Conservation (phyloP, 2,329 filamentous ascomycete species). For the Alternaria atra region DNA sequence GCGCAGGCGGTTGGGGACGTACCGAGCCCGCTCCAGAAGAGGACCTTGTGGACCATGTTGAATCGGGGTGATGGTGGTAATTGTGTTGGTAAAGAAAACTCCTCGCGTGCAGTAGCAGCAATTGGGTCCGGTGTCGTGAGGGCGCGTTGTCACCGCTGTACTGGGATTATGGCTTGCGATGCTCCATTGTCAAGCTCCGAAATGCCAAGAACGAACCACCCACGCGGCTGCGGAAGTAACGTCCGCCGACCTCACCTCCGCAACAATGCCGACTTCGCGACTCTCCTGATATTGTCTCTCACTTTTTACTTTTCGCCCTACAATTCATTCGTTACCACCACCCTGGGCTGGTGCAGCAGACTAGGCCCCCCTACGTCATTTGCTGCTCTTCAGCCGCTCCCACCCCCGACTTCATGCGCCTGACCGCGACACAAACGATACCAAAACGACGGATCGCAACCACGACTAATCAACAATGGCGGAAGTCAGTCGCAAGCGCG, state of each 20-base stretch:
- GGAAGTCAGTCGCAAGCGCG: constrained; percentile 43
- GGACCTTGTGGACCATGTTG: constrained; percentile 66
- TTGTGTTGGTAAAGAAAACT: constrained; percentile 12
- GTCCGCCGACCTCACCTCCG: constrained; percentile 19
- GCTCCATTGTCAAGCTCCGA: constrained; percentile 23
- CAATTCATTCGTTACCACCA: constrained; percentile 9
- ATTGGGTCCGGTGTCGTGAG: constrained; percentile 28
- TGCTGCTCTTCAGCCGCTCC: constrained; percentile 3
- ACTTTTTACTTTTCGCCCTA: constrained; percentile 6
- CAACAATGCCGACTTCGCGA: constrained; percentile 7
- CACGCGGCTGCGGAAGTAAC: constrained; percentile 29
- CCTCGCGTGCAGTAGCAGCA: constrained; percentile 24
- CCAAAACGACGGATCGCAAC: constrained; percentile 7
- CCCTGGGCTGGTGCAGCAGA: constrained; percentile 1
- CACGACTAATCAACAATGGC: constrained; percentile 37
- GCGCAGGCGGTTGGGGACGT: constrained; percentile 52
- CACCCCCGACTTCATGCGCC: constrained; percentile 10
- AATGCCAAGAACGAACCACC: constrained; percentile 24
- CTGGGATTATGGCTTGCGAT: constrained; percentile 29
- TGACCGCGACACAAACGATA: not conserved
- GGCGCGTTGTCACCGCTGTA: constrained; percentile 34
- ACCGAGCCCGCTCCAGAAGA: constrained; percentile 95
- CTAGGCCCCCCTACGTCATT: constrained; percentile 8
- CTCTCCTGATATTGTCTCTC: constrained; percentile 9
- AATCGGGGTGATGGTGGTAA: not conserved